phyloP scores from a whole-genome alignment of 2,329 filamentous ascomycete species.

The Apiospora rasikravindrae region DNA sequence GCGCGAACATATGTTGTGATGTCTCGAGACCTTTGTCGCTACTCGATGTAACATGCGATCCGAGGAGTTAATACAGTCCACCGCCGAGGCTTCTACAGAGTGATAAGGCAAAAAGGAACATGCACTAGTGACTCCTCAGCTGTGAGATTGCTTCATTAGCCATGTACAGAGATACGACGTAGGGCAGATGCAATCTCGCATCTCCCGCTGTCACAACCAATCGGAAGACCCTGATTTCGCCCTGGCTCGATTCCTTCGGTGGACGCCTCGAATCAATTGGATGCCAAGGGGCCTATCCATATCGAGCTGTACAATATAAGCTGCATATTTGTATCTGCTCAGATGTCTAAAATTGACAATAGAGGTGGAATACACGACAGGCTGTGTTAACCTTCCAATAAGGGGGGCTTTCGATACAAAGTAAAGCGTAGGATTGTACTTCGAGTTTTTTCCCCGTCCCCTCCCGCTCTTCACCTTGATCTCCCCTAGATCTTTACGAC shows the following conservation, averaged over 20 bases:
- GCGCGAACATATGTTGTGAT: too few species aligned
- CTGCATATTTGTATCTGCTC: constrained; percentile 12
- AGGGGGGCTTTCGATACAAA: not conserved
- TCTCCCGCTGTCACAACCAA: constrained; percentile 1
- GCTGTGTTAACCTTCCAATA: constrained; percentile 13
- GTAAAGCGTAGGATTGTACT: not conserved
- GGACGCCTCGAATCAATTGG: not conserved
- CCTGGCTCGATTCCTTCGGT: constrained; percentile 2
- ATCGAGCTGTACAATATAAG: constrained; percentile 1
- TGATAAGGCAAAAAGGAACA: not conserved
- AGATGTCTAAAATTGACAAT: not conserved
- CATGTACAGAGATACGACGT: constrained; percentile 7
- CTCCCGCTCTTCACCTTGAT: constrained; percentile 17
- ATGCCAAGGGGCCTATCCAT: not conserved
- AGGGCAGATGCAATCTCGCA: constrained; percentile 11
- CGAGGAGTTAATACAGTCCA: not conserved
- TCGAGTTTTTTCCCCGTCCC: constrained; percentile 16
- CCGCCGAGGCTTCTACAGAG: not conserved
- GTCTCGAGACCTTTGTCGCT: not conserved
- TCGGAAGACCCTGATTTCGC: constrained; percentile 11
- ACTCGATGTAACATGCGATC: not conserved
- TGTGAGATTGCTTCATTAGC: constrained; percentile 16
- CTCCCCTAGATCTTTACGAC: not conserved
- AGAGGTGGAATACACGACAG: not conserved
- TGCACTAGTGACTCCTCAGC: not conserved